A percentile compares a stretch with the other conserved stretches of the same genome.
These are phyloP conservation scores for Exophiala sideris DNA, from an alignment of 2,329 filamentous ascomycete species.

Conservation along the genomic window DNA sequence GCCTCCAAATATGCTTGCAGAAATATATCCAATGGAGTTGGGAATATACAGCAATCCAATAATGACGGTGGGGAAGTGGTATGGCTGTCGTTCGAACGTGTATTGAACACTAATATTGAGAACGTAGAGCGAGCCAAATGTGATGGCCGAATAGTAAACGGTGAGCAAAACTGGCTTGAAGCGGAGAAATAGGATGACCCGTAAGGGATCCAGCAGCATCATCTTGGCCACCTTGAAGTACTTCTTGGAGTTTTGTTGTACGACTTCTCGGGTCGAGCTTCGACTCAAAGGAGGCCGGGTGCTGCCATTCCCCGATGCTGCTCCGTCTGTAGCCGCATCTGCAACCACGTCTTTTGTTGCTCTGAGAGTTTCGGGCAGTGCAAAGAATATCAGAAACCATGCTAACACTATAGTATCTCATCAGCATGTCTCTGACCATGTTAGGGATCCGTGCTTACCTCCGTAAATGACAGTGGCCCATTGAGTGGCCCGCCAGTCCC, in stretches of 20 bases:
- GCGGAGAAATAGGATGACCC: constrained; percentile 66
- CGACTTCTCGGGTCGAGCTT: constrained; percentile 61
- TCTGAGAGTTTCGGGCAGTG: constrained; percentile 43
- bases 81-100: constrained; percentile 64
- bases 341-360: constrained; percentile 32
- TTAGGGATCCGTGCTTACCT: constrained; percentile 19
- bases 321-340: constrained; percentile 29
- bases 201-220: constrained; percentile 68
- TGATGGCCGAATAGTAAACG: constrained; percentile 70
- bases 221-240: constrained; percentile 55
- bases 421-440: constrained; percentile 5
- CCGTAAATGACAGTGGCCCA: constrained; percentile 76
- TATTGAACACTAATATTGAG: constrained; percentile 74
- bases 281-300: constrained; percentile 42
- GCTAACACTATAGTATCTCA: constrained; percentile 30
- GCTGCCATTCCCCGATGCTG: constrained; percentile 6
- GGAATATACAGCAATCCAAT: constrained; percentile 77
- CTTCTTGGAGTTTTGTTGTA: constrained; percentile 55
- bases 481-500: constrained; percentile 73
- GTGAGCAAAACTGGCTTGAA: constrained; percentile 71
- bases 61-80: constrained; percentile 65
- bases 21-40: constrained; percentile 67
- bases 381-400: constrained; percentile 41
- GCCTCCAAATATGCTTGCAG: constrained; percentile 66
- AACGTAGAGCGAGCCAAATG: constrained; percentile 72